Percentiles rank a stretch among this genome's conserved stretches.
Conservation (phyloP, 2,329 filamentous ascomycete species). For the Mycosphaerella arachidis region DNA sequence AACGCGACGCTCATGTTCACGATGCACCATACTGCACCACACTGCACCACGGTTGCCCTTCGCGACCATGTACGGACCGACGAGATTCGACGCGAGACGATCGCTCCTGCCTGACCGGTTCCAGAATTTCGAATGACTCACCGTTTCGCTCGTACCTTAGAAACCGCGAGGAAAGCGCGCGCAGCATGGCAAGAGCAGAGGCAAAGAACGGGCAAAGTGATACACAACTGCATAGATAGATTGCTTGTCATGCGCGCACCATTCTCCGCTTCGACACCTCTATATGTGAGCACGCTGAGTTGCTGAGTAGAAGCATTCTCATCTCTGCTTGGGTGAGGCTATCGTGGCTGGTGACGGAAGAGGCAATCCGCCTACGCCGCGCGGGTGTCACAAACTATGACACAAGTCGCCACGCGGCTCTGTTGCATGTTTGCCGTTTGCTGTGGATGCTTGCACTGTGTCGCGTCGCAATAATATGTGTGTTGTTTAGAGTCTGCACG, state of each 20-base stretch:
- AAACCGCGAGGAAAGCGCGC: neutral
- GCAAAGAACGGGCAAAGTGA: too few relatives aligned
- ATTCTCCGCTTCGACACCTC: too few relatives aligned
- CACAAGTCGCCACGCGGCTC: neutral
- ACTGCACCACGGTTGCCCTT: neutral
- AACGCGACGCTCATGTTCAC: neutral
- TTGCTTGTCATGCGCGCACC: too few relatives aligned
- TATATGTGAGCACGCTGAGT: too few relatives aligned
- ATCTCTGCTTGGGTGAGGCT: neutral
- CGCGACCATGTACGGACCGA: neutral
- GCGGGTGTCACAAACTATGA: neutral
- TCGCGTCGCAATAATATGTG: neutral
- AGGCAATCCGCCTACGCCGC: neutral
- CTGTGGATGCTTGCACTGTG: neutral
- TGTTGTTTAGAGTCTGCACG: neutral
- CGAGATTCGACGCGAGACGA: neutral
- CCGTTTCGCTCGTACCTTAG: neutral
- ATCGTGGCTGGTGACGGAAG: neutral
- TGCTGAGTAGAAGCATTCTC: neutral
- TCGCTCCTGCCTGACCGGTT: neutral
- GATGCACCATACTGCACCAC: neutral
- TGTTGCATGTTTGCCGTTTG: neutral
- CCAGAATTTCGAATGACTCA: neutral
- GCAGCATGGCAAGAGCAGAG: neutral
- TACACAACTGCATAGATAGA: too few relatives aligned